These are phyloP conservation scores for Candida glucosophila DNA, from an alignment of 1,139 yeast species.

Conservation along the genomic window DNA sequence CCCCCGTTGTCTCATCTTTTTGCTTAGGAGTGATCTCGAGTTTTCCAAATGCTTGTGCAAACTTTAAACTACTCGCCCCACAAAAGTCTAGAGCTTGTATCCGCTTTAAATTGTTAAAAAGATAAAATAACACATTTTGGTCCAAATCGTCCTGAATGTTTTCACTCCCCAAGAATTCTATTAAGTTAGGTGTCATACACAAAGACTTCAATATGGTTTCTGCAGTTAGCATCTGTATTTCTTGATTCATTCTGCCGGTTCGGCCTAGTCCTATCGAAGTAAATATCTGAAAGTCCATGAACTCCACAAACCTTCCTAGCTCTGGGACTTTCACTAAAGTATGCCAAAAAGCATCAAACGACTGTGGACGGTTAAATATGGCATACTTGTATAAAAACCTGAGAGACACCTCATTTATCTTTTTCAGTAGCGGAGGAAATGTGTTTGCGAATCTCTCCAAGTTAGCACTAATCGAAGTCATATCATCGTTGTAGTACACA, in stretches of 20 bases:
- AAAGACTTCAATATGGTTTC: constrained; percentile 60
- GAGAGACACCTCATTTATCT: constrained; percentile 24
- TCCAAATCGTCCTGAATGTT: constrained; percentile 82
- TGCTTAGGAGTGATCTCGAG: constrained; percentile 14
- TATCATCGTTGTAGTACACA: constrained; percentile 34
- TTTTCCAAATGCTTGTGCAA: constrained; percentile 51
- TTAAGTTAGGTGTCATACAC: constrained; percentile 52
- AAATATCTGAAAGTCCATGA: constrained; percentile 80
- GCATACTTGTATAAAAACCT: constrained; percentile 56
- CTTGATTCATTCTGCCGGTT: constrained; percentile 82
- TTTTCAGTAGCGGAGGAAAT: constrained; percentile 27
- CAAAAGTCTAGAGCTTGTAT: constrained; percentile 78
- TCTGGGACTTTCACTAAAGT: constrained; percentile 43
- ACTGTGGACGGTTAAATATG: constrained; percentile 70
- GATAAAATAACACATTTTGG: constrained; percentile 43
- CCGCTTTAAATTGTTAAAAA: constrained; percentile 52
- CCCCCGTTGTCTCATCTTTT: constrained; percentile 6
- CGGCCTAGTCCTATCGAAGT: constrained; percentile 88
- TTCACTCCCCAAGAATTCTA: constrained; percentile 78
- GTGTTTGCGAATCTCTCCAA: constrained; percentile 35
- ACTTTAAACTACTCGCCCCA: constrained; percentile 67
- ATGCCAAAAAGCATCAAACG: constrained; percentile 63
- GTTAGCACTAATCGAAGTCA: constrained; percentile 32
- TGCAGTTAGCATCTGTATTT: constrained; percentile 83
- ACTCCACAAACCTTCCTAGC: constrained; percentile 61